Evolutionary conservation across 257 asterid genomes (phyloP).

Genomic region (Penstemon davidsonii): DNA sequence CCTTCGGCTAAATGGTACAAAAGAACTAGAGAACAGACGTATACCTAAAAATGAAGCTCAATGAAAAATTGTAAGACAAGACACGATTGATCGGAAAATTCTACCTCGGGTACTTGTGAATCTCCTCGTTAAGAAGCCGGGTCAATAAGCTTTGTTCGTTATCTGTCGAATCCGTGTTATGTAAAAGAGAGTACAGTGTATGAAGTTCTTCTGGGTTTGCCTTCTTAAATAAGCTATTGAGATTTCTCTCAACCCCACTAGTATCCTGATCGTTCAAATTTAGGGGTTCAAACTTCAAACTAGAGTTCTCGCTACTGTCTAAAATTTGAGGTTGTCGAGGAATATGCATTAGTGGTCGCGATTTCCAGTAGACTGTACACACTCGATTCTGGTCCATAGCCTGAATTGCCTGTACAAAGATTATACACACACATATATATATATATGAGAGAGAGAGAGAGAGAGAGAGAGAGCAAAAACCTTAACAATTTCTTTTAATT

Average conservation of each 20-base stretch:
- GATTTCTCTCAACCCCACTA: conserved; percentile 38
- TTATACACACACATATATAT: too few species aligned
- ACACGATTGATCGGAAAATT: conserved; percentile 25
- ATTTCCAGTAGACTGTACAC: conserved; percentile 75
- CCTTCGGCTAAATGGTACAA: conserved; percentile 33
- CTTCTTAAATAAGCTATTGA: conserved; percentile 64
- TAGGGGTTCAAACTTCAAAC: conserved; percentile 43
- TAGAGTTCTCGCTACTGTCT: conserved; percentile 28
- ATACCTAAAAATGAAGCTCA: conserved; percentile 42
- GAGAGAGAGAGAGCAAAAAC: neutral
- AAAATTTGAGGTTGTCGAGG: conserved; percentile 45
- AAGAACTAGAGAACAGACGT: conserved; percentile 28
- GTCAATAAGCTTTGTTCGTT: conserved; percentile 48
- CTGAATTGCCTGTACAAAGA: conserved; percentile 63
- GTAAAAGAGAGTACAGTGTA: conserved; percentile 54
- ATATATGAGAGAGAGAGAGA: too few species aligned
- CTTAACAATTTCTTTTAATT: too few species aligned
- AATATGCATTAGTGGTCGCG: conserved; percentile 81
- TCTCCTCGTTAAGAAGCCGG: conserved; percentile 63
- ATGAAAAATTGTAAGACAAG: conserved; percentile 18
- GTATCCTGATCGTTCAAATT: conserved; percentile 37
- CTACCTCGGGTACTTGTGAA: conserved; percentile 46
- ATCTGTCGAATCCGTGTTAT: conserved; percentile 34
- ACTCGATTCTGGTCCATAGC: conserved; percentile 68
- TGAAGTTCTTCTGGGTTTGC: conserved; percentile 68